Conservation (phyloP, 2,329 filamentous ascomycete species). For the Cryphonectria nitschkei region DNA sequence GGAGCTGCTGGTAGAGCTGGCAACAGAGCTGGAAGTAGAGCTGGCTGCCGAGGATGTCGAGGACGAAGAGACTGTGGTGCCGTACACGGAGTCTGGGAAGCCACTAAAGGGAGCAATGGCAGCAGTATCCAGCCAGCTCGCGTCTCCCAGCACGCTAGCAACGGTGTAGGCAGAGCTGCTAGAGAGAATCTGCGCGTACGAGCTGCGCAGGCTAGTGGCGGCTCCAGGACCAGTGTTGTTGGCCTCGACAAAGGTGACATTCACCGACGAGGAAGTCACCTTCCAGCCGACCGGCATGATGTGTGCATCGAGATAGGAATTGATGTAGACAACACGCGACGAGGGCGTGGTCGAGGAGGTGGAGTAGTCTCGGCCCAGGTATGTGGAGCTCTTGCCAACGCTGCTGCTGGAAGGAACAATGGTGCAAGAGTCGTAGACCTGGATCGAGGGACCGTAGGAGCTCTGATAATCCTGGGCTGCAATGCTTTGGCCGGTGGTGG, state of each 20-base stretch:
- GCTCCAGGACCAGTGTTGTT: slow-evolving; percentile 41
- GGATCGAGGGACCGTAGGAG: slow-evolving; percentile 32
- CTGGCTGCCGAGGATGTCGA: slow-evolving; percentile 12
- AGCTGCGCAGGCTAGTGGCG: slow-evolving; percentile 32
- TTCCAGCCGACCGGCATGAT: slow-evolving; percentile 36
- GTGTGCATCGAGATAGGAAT: slow-evolving; percentile 37
- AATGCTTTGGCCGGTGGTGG: slow-evolving; percentile 35
- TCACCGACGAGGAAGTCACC: slow-evolving; percentile 33
- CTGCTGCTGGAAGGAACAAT: slow-evolving; percentile 26
- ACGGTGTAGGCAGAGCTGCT: slow-evolving; percentile 30
- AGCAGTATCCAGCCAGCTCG: slow-evolving; percentile 38
- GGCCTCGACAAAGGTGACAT: slow-evolving; percentile 37
- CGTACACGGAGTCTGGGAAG: slow-evolving; percentile 16
- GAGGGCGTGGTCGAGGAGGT: slow-evolving; percentile 21
- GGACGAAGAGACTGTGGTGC: slow-evolving; percentile 6
- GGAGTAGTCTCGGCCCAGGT: slow-evolving; percentile 37
- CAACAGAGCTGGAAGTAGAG: not conserved
- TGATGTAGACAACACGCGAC: slow-evolving; percentile 36
- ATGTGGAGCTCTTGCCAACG: slow-evolving; percentile 33
- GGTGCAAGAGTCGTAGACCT: slow-evolving; percentile 29
- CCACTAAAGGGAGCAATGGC: slow-evolving; percentile 34
- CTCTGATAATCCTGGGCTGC: slow-evolving; percentile 36
- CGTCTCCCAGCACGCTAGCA: slow-evolving; percentile 36
- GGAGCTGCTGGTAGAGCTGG: slow-evolving; percentile 21
- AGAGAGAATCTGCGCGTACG: slow-evolving; percentile 32